A percentile compares a stretch with the other conserved stretches of the same genome.
phyloP scores from a whole-genome alignment of 257 asterid genomes.

The Gentiana straminea region DNA sequence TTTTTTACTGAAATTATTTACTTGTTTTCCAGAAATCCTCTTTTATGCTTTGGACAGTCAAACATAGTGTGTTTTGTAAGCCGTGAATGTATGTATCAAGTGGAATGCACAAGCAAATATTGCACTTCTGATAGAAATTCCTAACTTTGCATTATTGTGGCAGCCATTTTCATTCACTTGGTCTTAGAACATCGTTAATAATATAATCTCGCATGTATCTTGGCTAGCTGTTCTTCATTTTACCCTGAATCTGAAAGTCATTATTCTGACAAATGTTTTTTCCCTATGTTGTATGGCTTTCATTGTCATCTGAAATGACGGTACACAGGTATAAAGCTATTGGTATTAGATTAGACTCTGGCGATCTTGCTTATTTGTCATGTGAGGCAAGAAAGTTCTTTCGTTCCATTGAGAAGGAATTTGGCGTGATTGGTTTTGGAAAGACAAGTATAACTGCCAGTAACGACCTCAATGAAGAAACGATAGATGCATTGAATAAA shows the following conservation, averaged over 20 bases:
- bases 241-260: too few species aligned
- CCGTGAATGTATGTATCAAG: too few species aligned
- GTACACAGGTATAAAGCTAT: slow-evolving; percentile 66
- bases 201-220: background rate
- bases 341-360: slow-evolving; percentile 95
- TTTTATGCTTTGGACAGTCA: too few species aligned
- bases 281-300: background rate
- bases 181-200: background rate
- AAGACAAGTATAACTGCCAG: slow-evolving; percentile 79
- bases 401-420: slow-evolving; percentile 60
- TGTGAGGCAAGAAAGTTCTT: slow-evolving; percentile 73
- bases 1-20: too few species aligned
- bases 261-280: too few species aligned
- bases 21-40: too few species aligned
- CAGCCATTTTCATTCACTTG: background rate
- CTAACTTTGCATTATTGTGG: too few species aligned
- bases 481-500: slow-evolving; percentile 88
- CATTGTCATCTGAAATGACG: slow-evolving; percentile 4
- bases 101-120: too few species aligned
- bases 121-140: too few species aligned
- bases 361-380: slow-evolving; percentile 94
- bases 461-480: slow-evolving; percentile 96
- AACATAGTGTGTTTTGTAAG: too few species aligned
- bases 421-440: slow-evolving; percentile 55
- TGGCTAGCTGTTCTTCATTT: too few species aligned